These are phyloP conservation scores for Mycosphaerella sp. DNA, from an alignment of 2,329 filamentous ascomycete genomes.

Conservation along the genomic window DNA sequence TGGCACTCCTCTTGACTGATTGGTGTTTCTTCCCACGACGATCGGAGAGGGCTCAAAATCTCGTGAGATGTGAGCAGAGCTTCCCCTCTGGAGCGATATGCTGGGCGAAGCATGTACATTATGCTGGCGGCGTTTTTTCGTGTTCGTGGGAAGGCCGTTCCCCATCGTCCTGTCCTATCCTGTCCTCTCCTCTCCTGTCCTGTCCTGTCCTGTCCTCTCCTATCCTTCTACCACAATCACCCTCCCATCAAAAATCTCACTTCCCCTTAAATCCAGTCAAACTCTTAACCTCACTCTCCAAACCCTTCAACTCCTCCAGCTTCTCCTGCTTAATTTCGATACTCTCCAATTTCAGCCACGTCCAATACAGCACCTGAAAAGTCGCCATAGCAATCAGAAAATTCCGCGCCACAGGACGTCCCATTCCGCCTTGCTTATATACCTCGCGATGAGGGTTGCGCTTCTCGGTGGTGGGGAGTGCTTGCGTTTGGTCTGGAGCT, in stretches of 20 bases:
- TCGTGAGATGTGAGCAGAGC: not conserved
- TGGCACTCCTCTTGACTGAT: not conserved
- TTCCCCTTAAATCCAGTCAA: conserved; percentile 16
- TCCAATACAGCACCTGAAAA: conserved; percentile 70
- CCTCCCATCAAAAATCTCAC: not conserved
- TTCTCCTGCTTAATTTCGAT: conserved; percentile 59
- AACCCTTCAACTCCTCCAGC: conserved; percentile 34
- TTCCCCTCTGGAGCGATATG: not conserved
- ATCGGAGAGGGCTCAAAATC: not conserved
- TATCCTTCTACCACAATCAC: not conserved
- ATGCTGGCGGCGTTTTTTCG: too few relatives aligned
- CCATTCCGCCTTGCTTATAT: conserved; percentile 60
- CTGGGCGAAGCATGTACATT: too few relatives aligned
- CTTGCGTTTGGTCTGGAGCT: conserved; percentile 15
- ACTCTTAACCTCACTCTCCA: conserved; percentile 24
- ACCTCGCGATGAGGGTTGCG: conserved; percentile 47
- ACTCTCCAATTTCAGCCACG: conserved; percentile 67
- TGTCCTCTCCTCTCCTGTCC: not conserved
- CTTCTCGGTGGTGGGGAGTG: conserved; percentile 3
- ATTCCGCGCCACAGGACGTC: conserved; percentile 65
- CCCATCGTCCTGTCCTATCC: too few relatives aligned
- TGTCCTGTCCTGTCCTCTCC: not conserved
- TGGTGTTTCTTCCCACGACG: not conserved
- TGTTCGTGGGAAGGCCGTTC: too few relatives aligned
- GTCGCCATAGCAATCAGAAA: conserved; percentile 68